Conservation (phyloP, 2,329 filamentous ascomycete genomes). For the Raffaelea ambrosiae region DNA sequence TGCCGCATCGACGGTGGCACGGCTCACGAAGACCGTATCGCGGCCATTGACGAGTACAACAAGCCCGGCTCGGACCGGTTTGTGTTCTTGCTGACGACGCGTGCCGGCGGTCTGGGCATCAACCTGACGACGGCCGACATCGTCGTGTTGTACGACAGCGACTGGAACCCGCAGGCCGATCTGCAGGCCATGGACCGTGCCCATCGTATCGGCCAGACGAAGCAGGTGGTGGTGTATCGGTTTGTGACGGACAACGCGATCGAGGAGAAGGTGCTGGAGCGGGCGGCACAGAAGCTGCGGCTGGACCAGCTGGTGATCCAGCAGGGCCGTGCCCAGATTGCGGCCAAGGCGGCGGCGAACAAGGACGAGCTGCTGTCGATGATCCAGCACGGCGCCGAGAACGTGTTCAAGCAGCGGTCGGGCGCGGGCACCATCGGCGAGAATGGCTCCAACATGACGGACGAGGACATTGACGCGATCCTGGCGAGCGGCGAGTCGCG, state of each 20-base stretch:
- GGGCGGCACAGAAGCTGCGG: slow-evolving; percentile 91
- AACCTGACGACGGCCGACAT: slow-evolving; percentile 94
- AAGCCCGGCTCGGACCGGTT: slow-evolving; percentile 94
- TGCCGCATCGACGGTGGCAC: slow-evolving; percentile 96
- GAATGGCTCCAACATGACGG: slow-evolving; percentile 57
- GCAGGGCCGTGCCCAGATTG: slow-evolving; percentile 86
- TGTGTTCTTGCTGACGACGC: slow-evolving; percentile 87
- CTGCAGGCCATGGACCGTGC: slow-evolving; percentile 98
- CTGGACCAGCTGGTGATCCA: slow-evolving; percentile 97
- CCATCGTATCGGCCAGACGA: slow-evolving; percentile 96
- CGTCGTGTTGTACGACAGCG: slow-evolving; percentile 92
- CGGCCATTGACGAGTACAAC: slow-evolving; percentile 98
- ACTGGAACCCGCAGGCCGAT: slow-evolving; percentile 98
- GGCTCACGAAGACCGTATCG: slow-evolving; percentile 94
- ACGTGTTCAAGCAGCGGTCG: slow-evolving; percentile 73
- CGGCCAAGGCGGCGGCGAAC: slow-evolving; percentile 82
- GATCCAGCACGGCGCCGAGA: slow-evolving; percentile 98
- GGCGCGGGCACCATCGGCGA: slow-evolving; percentile 51
- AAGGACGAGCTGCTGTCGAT: slow-evolving; percentile 95
- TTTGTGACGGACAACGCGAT: slow-evolving; percentile 98
- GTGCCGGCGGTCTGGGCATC: slow-evolving; percentile 92
- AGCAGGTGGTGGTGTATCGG: slow-evolving; percentile 92
- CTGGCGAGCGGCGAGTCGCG: slow-evolving; percentile 78
- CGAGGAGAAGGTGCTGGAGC: slow-evolving; percentile 94
- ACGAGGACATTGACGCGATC: slow-evolving; percentile 87